Evolutionary conservation across 148 eudicot genomes (phyloP), one percentile per base, ranked within the genome.

Genomic region (Silene latifolia): DNA sequence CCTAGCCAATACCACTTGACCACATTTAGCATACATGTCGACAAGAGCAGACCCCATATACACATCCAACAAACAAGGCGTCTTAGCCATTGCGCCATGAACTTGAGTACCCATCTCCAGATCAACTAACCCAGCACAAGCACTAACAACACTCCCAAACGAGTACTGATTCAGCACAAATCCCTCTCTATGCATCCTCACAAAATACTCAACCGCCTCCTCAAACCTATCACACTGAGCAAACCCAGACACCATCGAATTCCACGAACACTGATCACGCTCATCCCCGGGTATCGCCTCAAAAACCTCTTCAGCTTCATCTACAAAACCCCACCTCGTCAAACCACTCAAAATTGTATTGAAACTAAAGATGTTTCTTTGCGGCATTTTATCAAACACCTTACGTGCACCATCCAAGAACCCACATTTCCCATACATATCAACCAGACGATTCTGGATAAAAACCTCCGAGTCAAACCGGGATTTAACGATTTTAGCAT

Each of bases 261-360:
- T 93, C 98, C 98, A 90, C 56, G 98, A 89, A 80, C 98, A 93
- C 74, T 90, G 96, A 78, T 93, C 98, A 72, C 89, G 88, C 57
- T 83, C 88, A 77, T 88, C 87, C 51, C 75, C 87, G 57, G 88
- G 85, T 74, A 86, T 79, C 14, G 73, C 80, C 67, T 58, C 63
- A 71, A 93, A 93, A 44, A 85, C 71, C 83, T 62, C 64, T 20
- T 51, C 67, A 29, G 92, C 94, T 64, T 92, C 92, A 48, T 82
- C 88, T 42, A 88, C 65, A 56, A 79, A 83, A 64, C 93, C 91
- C 76, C 81, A 82, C 9, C 67, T 77, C 35, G 78, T 75, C 56
- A 87, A 78, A 0, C 85, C 82, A 35, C 81, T 69, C 35, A 93
- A 78, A 47, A 90, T 75, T 19, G 93, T 78, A 75, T 93, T 93